Conservation (phyloP, 768 basidiomycete species). For the Russula virescens region DNA sequence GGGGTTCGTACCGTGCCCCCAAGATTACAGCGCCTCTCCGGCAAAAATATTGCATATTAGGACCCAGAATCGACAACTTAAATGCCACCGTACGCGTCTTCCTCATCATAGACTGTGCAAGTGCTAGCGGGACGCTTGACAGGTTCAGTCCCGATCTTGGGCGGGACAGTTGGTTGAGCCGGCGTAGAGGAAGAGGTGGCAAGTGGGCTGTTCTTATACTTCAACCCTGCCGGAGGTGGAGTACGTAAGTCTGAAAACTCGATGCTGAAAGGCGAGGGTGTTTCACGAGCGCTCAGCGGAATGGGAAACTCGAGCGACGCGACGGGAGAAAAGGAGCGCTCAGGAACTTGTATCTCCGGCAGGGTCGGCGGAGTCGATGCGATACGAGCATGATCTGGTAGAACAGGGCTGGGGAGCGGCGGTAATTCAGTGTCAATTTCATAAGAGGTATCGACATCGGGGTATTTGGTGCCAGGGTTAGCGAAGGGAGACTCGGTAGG, state of each 20-base stretch:
- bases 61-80: slow-evolving; percentile 29
- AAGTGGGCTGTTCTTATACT: slow-evolving; percentile 23
- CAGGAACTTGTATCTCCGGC: slow-evolving; percentile 46
- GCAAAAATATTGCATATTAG: slow-evolving; percentile 1
- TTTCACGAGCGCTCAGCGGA: slow-evolving; percentile 18
- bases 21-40: slow-evolving; percentile 5
- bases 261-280: slow-evolving; percentile 28
- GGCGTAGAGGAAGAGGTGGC: slow-evolving; percentile 11
- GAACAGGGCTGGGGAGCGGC: slow-evolving; percentile 30
- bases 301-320: slow-evolving; percentile 29
- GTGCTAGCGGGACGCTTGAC: slow-evolving; percentile 44
- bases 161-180: slow-evolving; percentile 14
- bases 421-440: slow-evolving; percentile 24
- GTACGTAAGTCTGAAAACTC: slow-evolving; percentile 23
- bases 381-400: slow-evolving; percentile 37
- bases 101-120: slow-evolving; percentile 50
- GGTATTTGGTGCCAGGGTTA: slow-evolving; percentile 22
- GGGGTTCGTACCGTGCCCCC: not conserved
- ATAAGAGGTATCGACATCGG: not conserved
- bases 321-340: slow-evolving; percentile 40
- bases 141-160: slow-evolving; percentile 10
- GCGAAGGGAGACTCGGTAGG: slow-evolving; percentile 30
- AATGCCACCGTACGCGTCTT: slow-evolving; percentile 68
- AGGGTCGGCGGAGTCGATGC: slow-evolving; percentile 48
- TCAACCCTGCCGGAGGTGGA: slow-evolving; percentile 23